Percentiles rank a stretch among this genome's conserved stretches.
Evolutionary conservation across 176 grass and related monocot genomes (phyloP).

Genomic region (Oryza glaberrima): DNA sequence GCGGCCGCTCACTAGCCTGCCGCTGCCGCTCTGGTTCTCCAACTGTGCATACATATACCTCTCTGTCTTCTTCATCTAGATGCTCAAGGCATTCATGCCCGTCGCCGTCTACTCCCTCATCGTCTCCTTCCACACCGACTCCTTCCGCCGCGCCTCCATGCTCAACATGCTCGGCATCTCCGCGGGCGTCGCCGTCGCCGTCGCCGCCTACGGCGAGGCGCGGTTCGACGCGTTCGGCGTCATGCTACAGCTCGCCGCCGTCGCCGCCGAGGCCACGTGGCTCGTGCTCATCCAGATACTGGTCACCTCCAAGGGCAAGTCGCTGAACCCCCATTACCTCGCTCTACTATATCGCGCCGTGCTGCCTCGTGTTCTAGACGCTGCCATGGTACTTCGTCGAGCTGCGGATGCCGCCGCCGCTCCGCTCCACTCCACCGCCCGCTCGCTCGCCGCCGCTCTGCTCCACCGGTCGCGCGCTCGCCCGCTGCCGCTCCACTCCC

Average conservation of each 20-base stretch:
- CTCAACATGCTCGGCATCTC: conserved; percentile 93
- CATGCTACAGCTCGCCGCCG: conserved; percentile 72
- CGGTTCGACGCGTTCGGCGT: conserved; percentile 67
- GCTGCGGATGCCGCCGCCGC: conserved; percentile 46
- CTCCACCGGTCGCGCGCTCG: too few species aligned
- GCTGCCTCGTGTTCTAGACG: conserved; percentile 71
- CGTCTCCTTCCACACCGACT: too few species aligned
- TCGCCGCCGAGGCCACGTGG: conserved; percentile 80
- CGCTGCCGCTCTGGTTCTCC: conserved; percentile 96
- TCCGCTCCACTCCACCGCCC: too few species aligned
- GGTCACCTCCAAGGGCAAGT: conserved; percentile 65
- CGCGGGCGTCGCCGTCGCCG: conserved; percentile 65
- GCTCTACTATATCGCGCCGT: conserved; percentile 83
- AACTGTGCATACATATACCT: conserved; percentile 99
- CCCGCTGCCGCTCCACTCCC: too few species aligned
- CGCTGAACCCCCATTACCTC: conserved; percentile 84
- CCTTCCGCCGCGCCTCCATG: not conserved
- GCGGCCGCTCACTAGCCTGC: too few species aligned
- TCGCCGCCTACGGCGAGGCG: conserved; percentile 79
- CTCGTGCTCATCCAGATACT: conserved; percentile 93
- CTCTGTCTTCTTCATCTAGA: conserved; percentile 91
- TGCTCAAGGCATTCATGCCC: conserved; percentile 99
- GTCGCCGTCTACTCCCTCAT: conserved; percentile 77
- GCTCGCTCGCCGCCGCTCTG: too few species aligned
- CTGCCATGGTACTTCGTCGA: conserved; percentile 76